Conservation (phyloP, 164 flowering plant species). For the Macadamia tetraphylla region DNA sequence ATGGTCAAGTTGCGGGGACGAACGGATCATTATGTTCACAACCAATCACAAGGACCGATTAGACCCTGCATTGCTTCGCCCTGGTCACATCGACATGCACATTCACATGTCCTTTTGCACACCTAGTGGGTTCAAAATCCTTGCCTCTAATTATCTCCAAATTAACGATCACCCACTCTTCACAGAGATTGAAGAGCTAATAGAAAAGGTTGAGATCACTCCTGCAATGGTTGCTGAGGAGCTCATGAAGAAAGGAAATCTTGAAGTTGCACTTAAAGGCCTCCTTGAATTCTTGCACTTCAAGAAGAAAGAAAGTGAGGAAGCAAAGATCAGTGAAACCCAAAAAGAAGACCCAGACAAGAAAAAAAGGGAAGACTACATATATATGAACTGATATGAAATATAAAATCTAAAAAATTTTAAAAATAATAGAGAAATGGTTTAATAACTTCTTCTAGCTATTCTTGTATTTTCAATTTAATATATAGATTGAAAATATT, state of each 20-base stretch:
- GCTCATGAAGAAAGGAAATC: background rate
- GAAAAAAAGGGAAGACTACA: too few species aligned
- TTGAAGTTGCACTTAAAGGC: background rate
- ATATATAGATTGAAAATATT: too few species aligned
- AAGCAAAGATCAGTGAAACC: background rate
- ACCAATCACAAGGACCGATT: conserved; percentile 49
- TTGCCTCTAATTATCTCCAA: conserved; percentile 47
- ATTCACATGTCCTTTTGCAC: conserved; percentile 52
- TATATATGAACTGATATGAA: too few species aligned
- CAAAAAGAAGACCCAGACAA: background rate
- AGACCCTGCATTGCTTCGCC: conserved; percentile 51
- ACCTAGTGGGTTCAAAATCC: conserved; percentile 24
- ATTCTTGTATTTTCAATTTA: too few species aligned
- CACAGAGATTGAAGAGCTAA: conserved; percentile 22
- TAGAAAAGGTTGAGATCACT: conserved; percentile 8
- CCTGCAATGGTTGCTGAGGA: conserved; percentile 3
- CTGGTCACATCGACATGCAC: conserved; percentile 64
- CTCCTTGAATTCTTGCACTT: background rate
- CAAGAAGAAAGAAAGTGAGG: background rate
- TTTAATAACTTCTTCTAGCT: too few species aligned
- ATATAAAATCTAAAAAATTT: too few species aligned
- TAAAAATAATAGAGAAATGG: too few species aligned
- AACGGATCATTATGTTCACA: conserved; percentile 55
- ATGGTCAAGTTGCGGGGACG: conserved; percentile 64
- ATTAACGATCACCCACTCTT: conserved; percentile 17